These are phyloP conservation scores for Coriaria nepalensis DNA, from an alignment of 306 rosid species.

Conservation along the genomic window DNA sequence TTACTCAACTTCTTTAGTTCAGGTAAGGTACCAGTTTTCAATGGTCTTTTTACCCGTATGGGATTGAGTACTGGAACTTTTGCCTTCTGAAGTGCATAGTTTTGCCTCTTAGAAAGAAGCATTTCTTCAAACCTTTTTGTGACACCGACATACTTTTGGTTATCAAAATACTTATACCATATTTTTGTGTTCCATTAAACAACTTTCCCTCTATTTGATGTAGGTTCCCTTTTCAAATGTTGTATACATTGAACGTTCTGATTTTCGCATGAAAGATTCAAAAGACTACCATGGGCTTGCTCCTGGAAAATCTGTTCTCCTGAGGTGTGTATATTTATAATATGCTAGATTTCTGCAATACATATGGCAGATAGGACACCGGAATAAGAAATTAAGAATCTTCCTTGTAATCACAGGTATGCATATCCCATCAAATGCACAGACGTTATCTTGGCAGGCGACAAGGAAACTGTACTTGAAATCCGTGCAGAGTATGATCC, in stretches of 20 bases:
- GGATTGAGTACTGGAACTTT: too few species aligned
- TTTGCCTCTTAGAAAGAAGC: too few species aligned
- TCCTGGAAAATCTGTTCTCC: constrained; percentile 85
- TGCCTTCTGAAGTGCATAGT: too few species aligned
- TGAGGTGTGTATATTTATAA: constrained; percentile 39
- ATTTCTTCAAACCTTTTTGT: too few species aligned
- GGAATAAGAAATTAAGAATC: constrained; percentile 1
- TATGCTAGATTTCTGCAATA: constrained; percentile 2
- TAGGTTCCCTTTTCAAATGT: constrained; percentile 78
- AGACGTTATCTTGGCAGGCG: constrained; percentile 73
- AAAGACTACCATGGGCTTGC: constrained; percentile 97
- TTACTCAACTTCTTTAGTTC: too few species aligned
- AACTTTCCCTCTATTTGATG: constrained; percentile 4
- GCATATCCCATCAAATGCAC: constrained; percentile 92
- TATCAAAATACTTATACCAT: too few species aligned
- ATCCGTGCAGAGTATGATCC: constrained; percentile 81
- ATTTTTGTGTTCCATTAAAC: too few species aligned
- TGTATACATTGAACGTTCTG: constrained; percentile 76
- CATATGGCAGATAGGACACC: constrained; percentile 10
- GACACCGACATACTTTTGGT: too few species aligned
- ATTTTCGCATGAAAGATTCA: constrained; percentile 84
- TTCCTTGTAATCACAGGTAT: constrained; percentile 38
- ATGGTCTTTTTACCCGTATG: too few species aligned
- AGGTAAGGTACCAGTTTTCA: too few species aligned
- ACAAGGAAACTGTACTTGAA: constrained; percentile 73